phyloP scores from a whole-genome alignment of 441 rosid genomes.

The Adansonia rubrostipa region DNA sequence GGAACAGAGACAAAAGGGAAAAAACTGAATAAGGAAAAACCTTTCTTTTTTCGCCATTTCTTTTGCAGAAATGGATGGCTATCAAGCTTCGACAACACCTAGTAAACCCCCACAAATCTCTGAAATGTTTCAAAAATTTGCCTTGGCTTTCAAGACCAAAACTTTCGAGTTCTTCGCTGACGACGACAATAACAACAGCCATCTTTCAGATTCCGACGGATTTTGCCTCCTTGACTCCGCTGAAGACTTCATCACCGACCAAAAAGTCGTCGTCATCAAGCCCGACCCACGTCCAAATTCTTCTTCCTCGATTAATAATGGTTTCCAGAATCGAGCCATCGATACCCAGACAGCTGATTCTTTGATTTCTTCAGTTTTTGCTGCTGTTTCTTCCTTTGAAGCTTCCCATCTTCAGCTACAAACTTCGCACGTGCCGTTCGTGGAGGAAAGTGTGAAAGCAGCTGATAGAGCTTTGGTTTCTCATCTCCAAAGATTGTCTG shows the following conservation, averaged over 20 bases:
- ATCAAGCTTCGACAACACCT: conserved; percentile 34
- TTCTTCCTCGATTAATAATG: conserved; percentile 21
- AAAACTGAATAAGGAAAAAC: not conserved
- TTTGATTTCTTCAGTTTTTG: conserved; percentile 73
- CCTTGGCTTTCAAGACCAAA: conserved; percentile 85
- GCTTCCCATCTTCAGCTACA: conserved; percentile 89
- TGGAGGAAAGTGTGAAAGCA: conserved; percentile 52
- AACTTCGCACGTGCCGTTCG: conserved; percentile 80
- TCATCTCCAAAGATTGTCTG: conserved; percentile 67
- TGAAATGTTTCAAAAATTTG: conserved; percentile 88
- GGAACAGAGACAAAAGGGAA: not conserved
- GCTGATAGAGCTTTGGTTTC: conserved; percentile 84
- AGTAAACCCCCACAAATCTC: conserved; percentile 77
- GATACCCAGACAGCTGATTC: conserved; percentile 49
- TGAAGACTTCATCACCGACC: conserved; percentile 89
- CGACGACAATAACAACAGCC: conserved; percentile 37
- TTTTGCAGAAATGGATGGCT: conserved; percentile 52
- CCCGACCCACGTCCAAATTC: conserved; percentile 54
- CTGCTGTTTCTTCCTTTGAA: conserved; percentile 73
- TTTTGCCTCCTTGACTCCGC: conserved; percentile 77
- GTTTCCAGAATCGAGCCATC: conserved; percentile 39
- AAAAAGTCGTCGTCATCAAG: conserved; percentile 87
- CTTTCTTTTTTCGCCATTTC: conserved; percentile 23
- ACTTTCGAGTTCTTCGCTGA: conserved; percentile 89
- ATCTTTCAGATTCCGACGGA: conserved; percentile 48